These are phyloP conservation scores for Cairneyella variabilis DNA, from an alignment of 495 filamentous ascomycete genomes.

Conservation along the genomic window DNA sequence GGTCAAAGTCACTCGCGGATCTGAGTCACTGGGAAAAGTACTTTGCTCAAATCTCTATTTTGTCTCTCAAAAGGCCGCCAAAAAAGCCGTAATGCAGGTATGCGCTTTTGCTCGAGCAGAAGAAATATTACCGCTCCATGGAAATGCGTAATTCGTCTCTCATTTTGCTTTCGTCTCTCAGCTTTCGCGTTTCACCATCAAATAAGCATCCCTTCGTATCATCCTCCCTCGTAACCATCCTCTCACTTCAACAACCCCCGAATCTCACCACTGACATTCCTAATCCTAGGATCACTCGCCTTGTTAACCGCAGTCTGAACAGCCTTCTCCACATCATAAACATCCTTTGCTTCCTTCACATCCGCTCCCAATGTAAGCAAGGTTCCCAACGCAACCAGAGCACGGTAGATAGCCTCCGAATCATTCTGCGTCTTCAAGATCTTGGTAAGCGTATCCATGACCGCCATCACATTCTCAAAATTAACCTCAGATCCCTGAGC, in stretches of 20 bases:
- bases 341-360: conserved; percentile 41
- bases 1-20: no score
- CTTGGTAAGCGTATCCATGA: conserved; percentile 59
- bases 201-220: no score
- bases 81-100: no score
- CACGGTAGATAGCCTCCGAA: conserved; percentile 77
- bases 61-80: not conserved
- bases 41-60: conserved; percentile 2
- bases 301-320: conserved; percentile 38
- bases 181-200: no score
- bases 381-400: conserved; percentile 80
- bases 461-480: conserved; percentile 51
- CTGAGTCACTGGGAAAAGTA: no score
- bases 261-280: conserved; percentile 57
- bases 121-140: not conserved
- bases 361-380: conserved; percentile 53
- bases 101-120: no score
- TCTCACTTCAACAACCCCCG: conserved; percentile 36
- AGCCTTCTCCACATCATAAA: conserved; percentile 40
- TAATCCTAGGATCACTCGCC: conserved; percentile 53
- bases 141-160: conserved; percentile 3
- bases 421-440: conserved; percentile 65
- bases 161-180: not conserved
- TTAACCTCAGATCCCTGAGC: conserved; percentile 23
- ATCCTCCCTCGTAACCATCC: no score